A percentile compares a stretch with the other conserved stretches of the same genome.
phyloP scores from a whole-genome alignment of 2,329 filamentous ascomycete genomes.

The Alternaria gaisen region DNA sequence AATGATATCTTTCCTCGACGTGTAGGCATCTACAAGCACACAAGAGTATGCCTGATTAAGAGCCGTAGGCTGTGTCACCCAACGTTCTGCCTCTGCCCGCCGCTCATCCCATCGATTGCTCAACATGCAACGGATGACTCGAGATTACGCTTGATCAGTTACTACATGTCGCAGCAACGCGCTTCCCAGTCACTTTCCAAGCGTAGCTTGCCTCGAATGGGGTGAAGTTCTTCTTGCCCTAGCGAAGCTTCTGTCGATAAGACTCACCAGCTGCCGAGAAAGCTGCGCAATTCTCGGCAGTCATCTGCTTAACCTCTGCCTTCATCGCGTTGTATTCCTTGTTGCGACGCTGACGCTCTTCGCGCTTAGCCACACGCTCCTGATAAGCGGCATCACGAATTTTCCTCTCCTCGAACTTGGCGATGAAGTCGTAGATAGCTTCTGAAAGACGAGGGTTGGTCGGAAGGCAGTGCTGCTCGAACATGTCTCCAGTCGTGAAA shows the following conservation, averaged over 20 bases:
- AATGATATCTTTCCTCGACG: too few species aligned
- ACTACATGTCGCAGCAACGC: neutral
- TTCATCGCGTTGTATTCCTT: neutral
- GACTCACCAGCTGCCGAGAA: slow-evolving; percentile 3
- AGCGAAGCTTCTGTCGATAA: slow-evolving; percentile 3
- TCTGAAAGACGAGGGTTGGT: slow-evolving; percentile 3
- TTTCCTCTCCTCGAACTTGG: neutral
- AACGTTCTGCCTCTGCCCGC: neutral
- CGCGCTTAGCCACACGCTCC: neutral
- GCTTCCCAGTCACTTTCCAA: neutral
- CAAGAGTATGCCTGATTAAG: neutral
- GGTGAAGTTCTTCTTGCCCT: slow-evolving; percentile 6
- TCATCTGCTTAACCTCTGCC: neutral
- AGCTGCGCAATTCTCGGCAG: too few species aligned
- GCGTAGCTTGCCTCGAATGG: slow-evolving; percentile 1
- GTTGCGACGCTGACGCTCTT: neutral
- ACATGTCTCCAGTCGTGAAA: neutral
- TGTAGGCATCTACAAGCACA: neutral
- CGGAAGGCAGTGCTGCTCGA: neutral
- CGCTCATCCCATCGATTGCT: neutral
- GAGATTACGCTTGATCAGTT: neutral
- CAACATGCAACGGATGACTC: neutral
- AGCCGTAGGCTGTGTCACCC: neutral
- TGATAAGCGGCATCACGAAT: neutral
- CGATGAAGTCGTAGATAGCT: neutral